Evolutionary conservation across 192 early-diverging fungal species (phyloP), one percentile per base, ranked within the genome.

Genomic region (Chytriomyces confervae): DNA sequence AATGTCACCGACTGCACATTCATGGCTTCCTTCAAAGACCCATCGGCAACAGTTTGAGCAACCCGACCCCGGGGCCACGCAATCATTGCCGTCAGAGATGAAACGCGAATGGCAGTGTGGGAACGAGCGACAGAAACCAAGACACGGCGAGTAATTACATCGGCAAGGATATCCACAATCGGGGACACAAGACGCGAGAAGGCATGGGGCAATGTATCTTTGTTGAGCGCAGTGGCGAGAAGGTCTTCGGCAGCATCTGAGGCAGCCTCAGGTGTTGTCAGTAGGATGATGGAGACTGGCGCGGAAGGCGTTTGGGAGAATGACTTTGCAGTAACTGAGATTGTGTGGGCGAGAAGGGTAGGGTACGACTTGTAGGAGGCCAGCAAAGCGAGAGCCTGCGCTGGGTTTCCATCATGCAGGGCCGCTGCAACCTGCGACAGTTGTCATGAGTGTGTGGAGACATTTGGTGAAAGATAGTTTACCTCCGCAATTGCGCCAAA

Each of bases 141-240:
- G 16, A 68, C 66, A 23, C 43, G 29, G 9, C 16, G n/a, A 11
- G 66, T 48, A 46, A 68, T 27, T 3, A 46, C 20, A 5, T 68
- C 66, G 13, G 44, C 29, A 23, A 68, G 66, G 0, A n/a, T n/a
- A 46, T 43, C 11, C 29, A 68, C 36, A 11, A 68, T 8, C 11
- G 66, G 66, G 13, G 43, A 11, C 20, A 68, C 45, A 7, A 29
- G 45, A 46, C 66, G 36, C 20, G 66, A 68, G 44, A 68, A 46
- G 9, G 66, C 66, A 18, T 23, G 66, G 47, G 13, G 53, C 53
- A n/a, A 20, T n/a, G 53, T 57, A n/a, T 57, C 1, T 20, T 13
- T 13, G 53, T 13, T 20, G 2, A 57, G 53, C 16, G 13, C 20
- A 20, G 13, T 13, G 16, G 53, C 53, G 53, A 57, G 53, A 57